Percentiles rank a stretch among this genome's conserved stretches.
Conservation (phyloP, 2,329 filamentous ascomycete genomes). For the Beauveria medogensis region DNA sequence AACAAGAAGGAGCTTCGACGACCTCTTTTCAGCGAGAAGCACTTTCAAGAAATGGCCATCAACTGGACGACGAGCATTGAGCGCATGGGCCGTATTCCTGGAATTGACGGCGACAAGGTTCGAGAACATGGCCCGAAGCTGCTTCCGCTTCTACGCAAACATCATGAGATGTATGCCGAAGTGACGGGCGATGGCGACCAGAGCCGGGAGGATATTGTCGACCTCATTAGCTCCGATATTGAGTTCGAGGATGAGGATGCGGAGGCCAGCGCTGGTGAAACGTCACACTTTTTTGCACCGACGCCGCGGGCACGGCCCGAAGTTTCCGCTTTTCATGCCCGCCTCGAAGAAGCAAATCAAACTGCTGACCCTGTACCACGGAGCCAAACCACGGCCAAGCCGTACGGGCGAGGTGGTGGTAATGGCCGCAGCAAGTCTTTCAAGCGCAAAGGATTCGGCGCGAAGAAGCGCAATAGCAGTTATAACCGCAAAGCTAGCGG, state of each 20-base stretch:
- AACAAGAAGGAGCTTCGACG: slow-evolving; percentile 48
- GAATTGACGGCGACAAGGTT: slow-evolving; percentile 56
- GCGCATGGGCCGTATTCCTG: slow-evolving; percentile 55
- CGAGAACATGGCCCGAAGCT: slow-evolving; percentile 53
- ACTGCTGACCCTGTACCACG: slow-evolving; percentile 12
- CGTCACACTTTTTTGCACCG: slow-evolving; percentile 41
- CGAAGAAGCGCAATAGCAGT: slow-evolving; percentile 18
- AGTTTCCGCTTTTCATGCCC: slow-evolving; percentile 27
- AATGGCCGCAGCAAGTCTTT: slow-evolving; percentile 16
- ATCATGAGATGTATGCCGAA: slow-evolving; percentile 38
- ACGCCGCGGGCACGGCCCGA: slow-evolving; percentile 17
- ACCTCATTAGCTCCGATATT: slow-evolving; percentile 43
- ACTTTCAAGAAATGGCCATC: slow-evolving; percentile 67
- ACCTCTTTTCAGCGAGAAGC: slow-evolving; percentile 58
- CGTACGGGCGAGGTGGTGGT: slow-evolving; percentile 17
- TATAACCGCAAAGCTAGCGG: slow-evolving; percentile 23
- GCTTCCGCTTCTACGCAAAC: slow-evolving; percentile 46
- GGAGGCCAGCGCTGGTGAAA: slow-evolving; percentile 15
- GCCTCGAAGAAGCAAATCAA: slow-evolving; percentile 22
- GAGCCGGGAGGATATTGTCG: slow-evolving; percentile 37
- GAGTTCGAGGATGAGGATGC: slow-evolving; percentile 31
- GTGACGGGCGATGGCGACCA: slow-evolving; percentile 34
- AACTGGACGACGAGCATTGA: slow-evolving; percentile 54
- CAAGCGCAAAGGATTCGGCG: slow-evolving; percentile 18
- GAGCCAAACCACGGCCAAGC: slow-evolving; percentile 19